A percentile compares a stretch with the other conserved stretches of the same genome.
These are phyloP conservation scores for Suhomyces bolitotheri DNA, from an alignment of 1,139 yeast species.

Conservation along the genomic window DNA sequence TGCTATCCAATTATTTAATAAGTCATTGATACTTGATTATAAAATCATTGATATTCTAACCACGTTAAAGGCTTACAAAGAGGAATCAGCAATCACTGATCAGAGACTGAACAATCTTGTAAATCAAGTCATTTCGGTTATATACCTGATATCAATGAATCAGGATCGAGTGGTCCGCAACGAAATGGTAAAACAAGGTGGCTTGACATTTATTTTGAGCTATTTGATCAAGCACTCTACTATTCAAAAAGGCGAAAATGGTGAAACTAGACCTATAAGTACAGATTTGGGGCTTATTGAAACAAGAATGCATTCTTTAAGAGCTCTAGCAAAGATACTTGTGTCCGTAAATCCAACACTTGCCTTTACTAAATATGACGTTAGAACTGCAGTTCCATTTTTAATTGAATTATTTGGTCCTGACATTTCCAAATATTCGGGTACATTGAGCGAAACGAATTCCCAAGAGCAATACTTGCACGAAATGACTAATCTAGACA, in stretches of 20 bases:
- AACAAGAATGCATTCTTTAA: slow-evolving; percentile 28
- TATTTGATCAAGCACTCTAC: slow-evolving; percentile 38
- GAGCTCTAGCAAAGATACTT: slow-evolving; percentile 46
- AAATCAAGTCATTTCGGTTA: slow-evolving; percentile 24
- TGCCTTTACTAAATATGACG: slow-evolving; percentile 43
- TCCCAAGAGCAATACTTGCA: slow-evolving; percentile 20
- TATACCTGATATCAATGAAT: slow-evolving; percentile 28
- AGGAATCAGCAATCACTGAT: slow-evolving; percentile 11
- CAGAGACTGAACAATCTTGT: slow-evolving; percentile 12
- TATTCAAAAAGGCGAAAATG: slow-evolving; percentile 17
- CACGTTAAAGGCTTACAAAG: slow-evolving; percentile 23
- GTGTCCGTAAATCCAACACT: slow-evolving; percentile 42
- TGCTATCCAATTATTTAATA: slow-evolving; percentile 34
- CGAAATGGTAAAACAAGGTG: slow-evolving; percentile 51
- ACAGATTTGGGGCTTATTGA: slow-evolving; percentile 19
- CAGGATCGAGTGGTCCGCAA: slow-evolving; percentile 29
- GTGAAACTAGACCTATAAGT: slow-evolving; percentile 25
- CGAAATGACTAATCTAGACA: slow-evolving; percentile 38
- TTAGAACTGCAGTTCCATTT: slow-evolving; percentile 47
- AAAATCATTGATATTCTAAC: slow-evolving; percentile 29
- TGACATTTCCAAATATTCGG: slow-evolving; percentile 26
- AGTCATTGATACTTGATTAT: slow-evolving; percentile 27
- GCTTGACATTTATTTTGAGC: slow-evolving; percentile 36
- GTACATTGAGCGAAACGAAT: slow-evolving; percentile 8
- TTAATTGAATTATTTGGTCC: slow-evolving; percentile 48